Percentiles rank a stretch among this genome's conserved stretches.
These are phyloP conservation scores for Silene conica DNA, from an alignment of 148 eudicot genomes.

Conservation along the genomic window DNA sequence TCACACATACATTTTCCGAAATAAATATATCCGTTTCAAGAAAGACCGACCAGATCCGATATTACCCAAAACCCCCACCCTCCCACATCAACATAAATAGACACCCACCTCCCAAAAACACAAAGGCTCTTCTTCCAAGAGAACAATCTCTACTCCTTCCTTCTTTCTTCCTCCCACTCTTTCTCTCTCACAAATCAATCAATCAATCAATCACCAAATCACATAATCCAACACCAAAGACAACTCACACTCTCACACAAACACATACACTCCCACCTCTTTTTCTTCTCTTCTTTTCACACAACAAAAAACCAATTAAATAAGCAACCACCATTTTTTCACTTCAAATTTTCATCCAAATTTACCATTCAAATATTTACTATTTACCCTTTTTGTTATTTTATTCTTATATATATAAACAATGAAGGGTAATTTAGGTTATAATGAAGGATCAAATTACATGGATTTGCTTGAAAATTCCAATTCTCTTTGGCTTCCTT, in stretches of 20 bases:
- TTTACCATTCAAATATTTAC: not conserved
- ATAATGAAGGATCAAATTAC: constrained; percentile 19
- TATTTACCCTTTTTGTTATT: not conserved
- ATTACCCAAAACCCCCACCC: no score
- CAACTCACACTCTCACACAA: not conserved
- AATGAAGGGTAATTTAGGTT: constrained; percentile 37
- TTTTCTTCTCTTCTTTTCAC: not conserved
- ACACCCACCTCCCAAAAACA: not conserved
- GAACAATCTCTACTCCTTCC: not conserved
- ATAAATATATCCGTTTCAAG: no score
- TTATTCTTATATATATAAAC: not conserved
- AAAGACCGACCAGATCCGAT: no score
- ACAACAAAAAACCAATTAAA: not conserved
- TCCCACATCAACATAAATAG: no score
- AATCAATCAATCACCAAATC: constrained; percentile 1
- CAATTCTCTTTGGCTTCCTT: constrained; percentile 42
- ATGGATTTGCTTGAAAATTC: constrained; percentile 28
- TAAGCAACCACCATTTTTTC: no score
- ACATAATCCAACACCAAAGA: not conserved
- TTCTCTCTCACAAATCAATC: not conserved
- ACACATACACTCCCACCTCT: not conserved
- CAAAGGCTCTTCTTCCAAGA: constrained; percentile 28
- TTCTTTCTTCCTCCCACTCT: not conserved
- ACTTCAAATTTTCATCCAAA: no score
- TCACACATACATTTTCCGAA: no score